Base-by-base conservation (phyloP, 805 yeast species). In the Barnettozyma botsteinii region DNA sequence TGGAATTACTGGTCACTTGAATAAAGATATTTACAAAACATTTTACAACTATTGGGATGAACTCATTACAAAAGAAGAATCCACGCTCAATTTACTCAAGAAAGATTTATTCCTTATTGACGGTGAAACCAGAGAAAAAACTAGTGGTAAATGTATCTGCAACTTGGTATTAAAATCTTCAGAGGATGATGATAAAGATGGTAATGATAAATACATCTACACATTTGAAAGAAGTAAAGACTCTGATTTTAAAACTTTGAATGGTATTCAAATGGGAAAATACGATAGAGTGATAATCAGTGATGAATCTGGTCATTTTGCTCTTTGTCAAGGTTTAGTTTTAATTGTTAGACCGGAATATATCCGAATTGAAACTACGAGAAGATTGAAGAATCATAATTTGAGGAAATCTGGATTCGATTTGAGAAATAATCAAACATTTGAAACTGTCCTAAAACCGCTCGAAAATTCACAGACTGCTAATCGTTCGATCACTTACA, bases 261-360 rank as follows among this genome's bases (percentile, higher is more conserved):
- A 47, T 51, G 57, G 54, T 3, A 62, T 81, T 0, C 86, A 81
- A 42, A 51, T 87, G 2, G 38, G 64, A 0, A 64, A 68, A 28
- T 69, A 73, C 46, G 96, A 89, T 53, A 66, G 77, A 29, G 72
- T 89, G 1, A 67, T 83, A 13, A 64, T 88, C 1, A 87, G 96
- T 53, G 95, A 85, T 57, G 94, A 85, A 50, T 45, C 57, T 0
- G 95, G 95, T 1, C 86, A 83, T 56, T 81, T 81, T 57, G 83
- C 85, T 0, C 52, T 89, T 19, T 77, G 87, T 1, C 69, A 68
- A 36, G 96, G 95, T 0, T 60, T 56, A 32, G 68, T 88, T 4
- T 60, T 64, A 6, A 49, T 56, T 4, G 61, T 83, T 0, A 62
- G 70, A 7, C 60, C 66, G 0, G 64, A 65, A 7, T 49, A 57